phyloP scores from a whole-genome alignment of 768 basidiomycete genomes.

The Boletus eberwhitei region DNA sequence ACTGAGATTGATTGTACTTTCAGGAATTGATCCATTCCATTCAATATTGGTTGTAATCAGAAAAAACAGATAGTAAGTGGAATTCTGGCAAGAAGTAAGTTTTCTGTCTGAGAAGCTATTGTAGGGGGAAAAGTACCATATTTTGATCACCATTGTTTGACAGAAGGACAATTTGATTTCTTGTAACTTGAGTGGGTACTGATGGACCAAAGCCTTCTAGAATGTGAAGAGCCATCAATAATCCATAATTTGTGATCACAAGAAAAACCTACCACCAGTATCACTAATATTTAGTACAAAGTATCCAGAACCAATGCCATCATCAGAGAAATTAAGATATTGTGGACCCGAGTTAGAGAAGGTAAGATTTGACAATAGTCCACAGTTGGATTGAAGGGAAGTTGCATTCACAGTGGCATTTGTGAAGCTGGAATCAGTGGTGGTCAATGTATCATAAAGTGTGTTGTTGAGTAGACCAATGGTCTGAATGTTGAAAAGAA shows the following conservation, averaged over 20 bases:
- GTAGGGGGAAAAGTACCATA: too few relatives aligned
- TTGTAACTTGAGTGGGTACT: too few relatives aligned
- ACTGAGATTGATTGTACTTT: background rate
- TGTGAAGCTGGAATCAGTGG: background rate
- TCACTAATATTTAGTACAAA: too few relatives aligned
- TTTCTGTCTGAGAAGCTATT: background rate
- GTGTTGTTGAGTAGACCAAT: conserved; percentile 11
- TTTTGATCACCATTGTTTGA: too few relatives aligned
- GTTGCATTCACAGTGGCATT: conserved; percentile 16
- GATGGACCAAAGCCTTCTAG: too few relatives aligned
- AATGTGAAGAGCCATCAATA: too few relatives aligned
- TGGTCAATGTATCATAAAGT: conserved; percentile 9
- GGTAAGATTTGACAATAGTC: conserved; percentile 10
- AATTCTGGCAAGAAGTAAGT: background rate
- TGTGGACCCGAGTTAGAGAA: too few relatives aligned
- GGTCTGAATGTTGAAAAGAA: background rate
- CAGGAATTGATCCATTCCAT: background rate
- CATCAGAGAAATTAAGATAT: too few relatives aligned
- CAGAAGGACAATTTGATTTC: too few relatives aligned
- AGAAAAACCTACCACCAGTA: too few relatives aligned
- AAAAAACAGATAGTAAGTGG: background rate
- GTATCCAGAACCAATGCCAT: too few relatives aligned
- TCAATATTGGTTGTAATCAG: conserved; percentile 9
- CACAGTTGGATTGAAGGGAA: conserved; percentile 1
- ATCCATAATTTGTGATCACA: background rate